A percentile compares a stretch with the other conserved stretches of the same genome.
Evolutionary conservation across 2,329 filamentous ascomycete species (phyloP).

Genomic region (Falciphora oryzae): DNA sequence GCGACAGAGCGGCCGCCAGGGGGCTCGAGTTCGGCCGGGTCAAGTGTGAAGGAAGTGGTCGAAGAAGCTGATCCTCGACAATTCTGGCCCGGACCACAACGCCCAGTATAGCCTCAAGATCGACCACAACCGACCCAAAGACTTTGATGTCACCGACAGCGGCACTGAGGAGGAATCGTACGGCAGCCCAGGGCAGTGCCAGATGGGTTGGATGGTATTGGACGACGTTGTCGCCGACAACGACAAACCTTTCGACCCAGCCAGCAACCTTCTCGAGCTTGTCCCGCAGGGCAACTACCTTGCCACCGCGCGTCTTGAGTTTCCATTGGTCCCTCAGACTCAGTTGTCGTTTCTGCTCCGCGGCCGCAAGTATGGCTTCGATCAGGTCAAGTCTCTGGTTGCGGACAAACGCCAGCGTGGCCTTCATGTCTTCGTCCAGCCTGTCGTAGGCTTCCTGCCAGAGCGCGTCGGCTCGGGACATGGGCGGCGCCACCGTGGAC

Average conservation of each 20-base stretch:
- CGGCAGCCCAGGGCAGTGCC: too few species aligned
- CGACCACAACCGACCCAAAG: background rate
- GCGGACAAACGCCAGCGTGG: background rate
- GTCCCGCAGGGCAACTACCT: background rate
- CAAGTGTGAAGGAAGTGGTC: background rate
- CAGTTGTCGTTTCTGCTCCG: background rate
- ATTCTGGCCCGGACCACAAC: background rate
- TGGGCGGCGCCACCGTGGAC: too few species aligned
- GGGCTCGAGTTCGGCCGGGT: background rate
- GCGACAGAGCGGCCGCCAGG: background rate
- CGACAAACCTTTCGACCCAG: too few species aligned
- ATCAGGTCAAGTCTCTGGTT: background rate
- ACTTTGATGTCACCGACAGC: background rate
- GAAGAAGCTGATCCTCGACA: background rate
- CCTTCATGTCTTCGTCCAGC: background rate
- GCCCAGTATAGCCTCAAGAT: background rate
- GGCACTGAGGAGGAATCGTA: background rate
- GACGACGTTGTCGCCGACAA: too few species aligned
- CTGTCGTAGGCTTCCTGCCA: too few species aligned
- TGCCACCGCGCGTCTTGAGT: background rate
- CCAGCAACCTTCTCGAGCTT: background rate
- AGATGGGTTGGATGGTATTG: background rate
- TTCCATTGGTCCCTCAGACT: background rate
- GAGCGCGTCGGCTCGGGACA: too few species aligned
- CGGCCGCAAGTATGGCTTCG: background rate